A percentile compares a stretch with the other conserved stretches of the same genome.
These are phyloP conservation scores for Debaryomyces prosopidis DNA, from an alignment of 805 yeast genomes.

Conservation along the genomic window DNA sequence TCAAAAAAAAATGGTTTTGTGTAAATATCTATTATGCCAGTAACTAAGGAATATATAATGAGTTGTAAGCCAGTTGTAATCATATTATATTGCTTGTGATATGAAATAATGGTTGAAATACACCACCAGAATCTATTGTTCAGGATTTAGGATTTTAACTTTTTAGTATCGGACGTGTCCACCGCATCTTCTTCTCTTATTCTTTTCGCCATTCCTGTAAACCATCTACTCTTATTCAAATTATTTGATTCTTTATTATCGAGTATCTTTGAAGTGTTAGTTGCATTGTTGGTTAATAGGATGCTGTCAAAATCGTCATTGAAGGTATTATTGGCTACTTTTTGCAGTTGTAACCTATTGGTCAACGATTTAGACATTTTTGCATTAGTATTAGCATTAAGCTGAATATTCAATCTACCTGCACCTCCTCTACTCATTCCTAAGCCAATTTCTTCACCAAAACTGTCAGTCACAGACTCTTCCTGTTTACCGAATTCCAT, in stretches of 20 bases:
- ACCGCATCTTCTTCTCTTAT: background rate
- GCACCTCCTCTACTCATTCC: conserved; percentile 61
- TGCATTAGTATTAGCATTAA: conserved; percentile 52
- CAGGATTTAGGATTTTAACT: background rate
- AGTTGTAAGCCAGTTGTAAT: background rate
- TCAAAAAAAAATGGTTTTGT: conserved; percentile 4
- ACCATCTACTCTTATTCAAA: conserved; percentile 16
- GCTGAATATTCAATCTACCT: conserved; percentile 26
- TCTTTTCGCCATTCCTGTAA: conserved; percentile 20
- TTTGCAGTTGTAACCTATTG: conserved; percentile 35
- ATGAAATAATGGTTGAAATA: background rate
- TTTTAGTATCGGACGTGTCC: background rate
- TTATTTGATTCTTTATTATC: background rate
- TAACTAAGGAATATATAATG: background rate
- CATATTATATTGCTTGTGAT: background rate
- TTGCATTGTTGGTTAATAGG: conserved; percentile 9
- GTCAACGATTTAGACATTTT: conserved; percentile 64
- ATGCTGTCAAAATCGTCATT: conserved; percentile 16
- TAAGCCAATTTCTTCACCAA: conserved; percentile 80
- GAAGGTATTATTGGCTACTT: conserved; percentile 3
- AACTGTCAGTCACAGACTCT: conserved; percentile 57
- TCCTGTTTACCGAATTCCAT: conserved; percentile 81
- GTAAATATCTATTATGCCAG: conserved; percentile 2
- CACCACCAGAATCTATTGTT: too few relatives aligned
- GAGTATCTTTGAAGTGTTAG: background rate